These are phyloP conservation scores for Candida insectorum DNA, from an alignment of 805 yeast species.

Conservation along the genomic window DNA sequence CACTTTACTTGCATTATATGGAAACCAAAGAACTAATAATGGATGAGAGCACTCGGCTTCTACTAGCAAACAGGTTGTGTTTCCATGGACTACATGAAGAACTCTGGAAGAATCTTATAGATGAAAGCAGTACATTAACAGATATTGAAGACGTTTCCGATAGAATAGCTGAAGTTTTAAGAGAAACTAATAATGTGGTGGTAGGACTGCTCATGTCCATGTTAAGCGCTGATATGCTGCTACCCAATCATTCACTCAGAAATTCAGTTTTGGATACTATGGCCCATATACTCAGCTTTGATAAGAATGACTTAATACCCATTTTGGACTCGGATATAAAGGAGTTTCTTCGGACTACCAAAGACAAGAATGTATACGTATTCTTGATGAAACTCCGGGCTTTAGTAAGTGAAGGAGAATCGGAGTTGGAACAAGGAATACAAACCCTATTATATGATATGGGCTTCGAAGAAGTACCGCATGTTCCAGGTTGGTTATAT, in stretches of 20 bases:
- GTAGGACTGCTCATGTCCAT: conserved; percentile 27
- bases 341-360: background rate
- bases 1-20: conserved; percentile 19
- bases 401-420: too few relatives aligned
- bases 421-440: too few relatives aligned
- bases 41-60: conserved; percentile 16
- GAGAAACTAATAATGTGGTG: conserved; percentile 14
- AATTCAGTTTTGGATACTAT: conserved; percentile 7
- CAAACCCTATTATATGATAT: background rate
- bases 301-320: background rate
- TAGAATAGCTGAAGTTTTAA: conserved; percentile 17
- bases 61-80: conserved; percentile 25
- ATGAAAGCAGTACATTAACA: conserved; percentile 23
- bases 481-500: too few relatives aligned
- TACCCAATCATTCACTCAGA: conserved; percentile 8
- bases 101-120: conserved; percentile 28
- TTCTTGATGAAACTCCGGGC: too few relatives aligned
- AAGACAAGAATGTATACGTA: too few relatives aligned
- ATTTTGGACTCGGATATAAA: background rate
- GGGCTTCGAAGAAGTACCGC: too few relatives aligned
- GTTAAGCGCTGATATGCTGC: conserved; percentile 9
- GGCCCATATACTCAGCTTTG: conserved; percentile 6
- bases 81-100: conserved; percentile 27
- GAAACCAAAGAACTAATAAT: conserved; percentile 15
- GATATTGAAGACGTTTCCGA: conserved; percentile 39